Percentiles rank a stretch among this genome's conserved stretches.
Evolutionary conservation across 495 filamentous ascomycete genomes (phyloP).

Genomic region (Xylaria telfairii): DNA sequence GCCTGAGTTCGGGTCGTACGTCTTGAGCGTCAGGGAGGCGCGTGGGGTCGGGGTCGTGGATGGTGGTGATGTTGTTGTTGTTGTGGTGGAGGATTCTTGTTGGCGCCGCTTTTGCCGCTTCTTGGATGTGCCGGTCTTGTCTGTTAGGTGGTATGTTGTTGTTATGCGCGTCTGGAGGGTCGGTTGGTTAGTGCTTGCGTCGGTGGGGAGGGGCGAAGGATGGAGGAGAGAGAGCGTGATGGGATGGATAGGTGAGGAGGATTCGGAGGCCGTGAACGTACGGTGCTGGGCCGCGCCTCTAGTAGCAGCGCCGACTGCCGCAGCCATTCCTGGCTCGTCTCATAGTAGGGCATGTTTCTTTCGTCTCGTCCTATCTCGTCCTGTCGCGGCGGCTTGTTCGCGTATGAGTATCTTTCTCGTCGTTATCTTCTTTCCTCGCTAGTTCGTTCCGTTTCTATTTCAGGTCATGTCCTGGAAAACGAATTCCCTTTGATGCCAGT

Average conservation of each 20-base stretch:
- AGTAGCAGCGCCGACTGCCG: conserved; percentile 56
- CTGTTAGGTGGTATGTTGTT: conserved; percentile 77
- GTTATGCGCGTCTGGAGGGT: conserved; percentile 73
- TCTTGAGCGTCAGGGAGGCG: conserved; percentile 82
- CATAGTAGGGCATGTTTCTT: conserved; percentile 57
- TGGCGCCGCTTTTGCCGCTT: conserved; percentile 34
- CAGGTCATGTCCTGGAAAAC: background rate
- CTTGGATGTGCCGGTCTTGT: conserved; percentile 47
- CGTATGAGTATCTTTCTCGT: background rate
- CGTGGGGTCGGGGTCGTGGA: conserved; percentile 44
- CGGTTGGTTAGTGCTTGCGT: conserved; percentile 24
- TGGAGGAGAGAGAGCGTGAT: background rate
- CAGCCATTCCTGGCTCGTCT: conserved; percentile 61
- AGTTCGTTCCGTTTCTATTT: background rate
- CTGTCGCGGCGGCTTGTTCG: background rate
- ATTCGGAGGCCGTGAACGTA: conserved; percentile 36
- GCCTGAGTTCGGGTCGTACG: conserved; percentile 83
- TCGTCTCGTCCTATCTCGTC: background rate
- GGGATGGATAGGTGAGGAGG: no score
- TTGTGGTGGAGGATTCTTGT: no score
- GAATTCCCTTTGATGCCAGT: background rate
- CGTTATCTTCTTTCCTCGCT: background rate
- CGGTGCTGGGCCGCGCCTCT: conserved; percentile 53
- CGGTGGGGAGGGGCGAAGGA: conserved; percentile 11
- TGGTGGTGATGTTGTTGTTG: conserved; percentile 18